phyloP scores from a whole-genome alignment of 2,329 filamentous ascomycete species.

The Echinosphaeria canescens region DNA sequence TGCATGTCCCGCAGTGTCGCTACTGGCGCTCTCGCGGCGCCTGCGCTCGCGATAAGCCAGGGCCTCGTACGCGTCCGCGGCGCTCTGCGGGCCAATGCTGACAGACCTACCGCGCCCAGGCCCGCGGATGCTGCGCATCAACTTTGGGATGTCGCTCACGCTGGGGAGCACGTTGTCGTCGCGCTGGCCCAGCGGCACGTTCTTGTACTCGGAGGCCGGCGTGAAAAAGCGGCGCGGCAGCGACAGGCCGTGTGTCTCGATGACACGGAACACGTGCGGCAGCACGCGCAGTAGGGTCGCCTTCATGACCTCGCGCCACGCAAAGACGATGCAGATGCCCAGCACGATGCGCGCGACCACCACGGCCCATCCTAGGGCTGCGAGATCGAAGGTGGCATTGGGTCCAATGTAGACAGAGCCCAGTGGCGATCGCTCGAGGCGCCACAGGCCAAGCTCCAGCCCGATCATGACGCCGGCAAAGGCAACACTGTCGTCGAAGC shows the following conservation, averaged over 20 bases:
- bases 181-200: constrained; percentile 51
- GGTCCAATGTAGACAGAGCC: constrained; percentile 21
- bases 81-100: constrained; percentile 84
- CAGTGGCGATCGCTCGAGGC: constrained; percentile 36
- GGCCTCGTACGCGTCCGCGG: constrained; percentile 89
- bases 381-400: constrained; percentile 37
- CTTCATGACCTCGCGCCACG: constrained; percentile 83
- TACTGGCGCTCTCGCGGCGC: constrained; percentile 29
- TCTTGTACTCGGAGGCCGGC: constrained; percentile 74
- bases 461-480: constrained; percentile 86
- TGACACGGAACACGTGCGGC: constrained; percentile 69
- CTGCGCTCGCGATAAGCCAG: constrained; percentile 65
- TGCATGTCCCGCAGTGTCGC: constrained; percentile 19
- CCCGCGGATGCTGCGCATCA: constrained; percentile 65
- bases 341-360: constrained; percentile 48
- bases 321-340: constrained; percentile 67
- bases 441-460: constrained; percentile 65
- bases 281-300: constrained; percentile 55
- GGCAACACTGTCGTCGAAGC: constrained; percentile 87
- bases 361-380: constrained; percentile 41
- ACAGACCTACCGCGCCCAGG: constrained; percentile 60
- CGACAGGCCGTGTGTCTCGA: constrained; percentile 60
- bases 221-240: constrained; percentile 83
- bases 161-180: constrained; percentile 76
- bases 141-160: constrained; percentile 66